These are phyloP conservation scores for Nephelium lappaceum DNA, from an alignment of 345 rosid genomes.

Conservation along the genomic window DNA sequence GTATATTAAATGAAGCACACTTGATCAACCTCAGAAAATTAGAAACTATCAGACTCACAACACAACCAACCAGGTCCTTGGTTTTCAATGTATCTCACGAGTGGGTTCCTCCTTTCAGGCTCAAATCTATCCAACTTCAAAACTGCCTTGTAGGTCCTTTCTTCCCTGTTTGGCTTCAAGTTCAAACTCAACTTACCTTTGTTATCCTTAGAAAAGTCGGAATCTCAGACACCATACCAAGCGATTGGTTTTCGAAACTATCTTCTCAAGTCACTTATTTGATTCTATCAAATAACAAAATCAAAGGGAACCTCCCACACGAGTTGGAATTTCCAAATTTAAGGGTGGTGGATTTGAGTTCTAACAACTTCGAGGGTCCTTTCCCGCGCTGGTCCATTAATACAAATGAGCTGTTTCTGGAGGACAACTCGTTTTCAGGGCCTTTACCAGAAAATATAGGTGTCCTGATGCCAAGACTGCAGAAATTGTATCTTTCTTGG, in stretches of 20 bases:
- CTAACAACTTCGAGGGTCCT: conserved; percentile 49
- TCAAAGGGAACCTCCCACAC: conserved; percentile 44
- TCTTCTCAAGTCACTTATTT: conserved; percentile 40
- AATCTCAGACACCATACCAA: conserved; percentile 49
- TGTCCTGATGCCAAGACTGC: conserved; percentile 47
- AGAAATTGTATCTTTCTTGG: conserved; percentile 36
- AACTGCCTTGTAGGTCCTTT: conserved; percentile 55
- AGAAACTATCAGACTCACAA: conserved; percentile 38
- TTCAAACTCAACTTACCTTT: conserved; percentile 47
- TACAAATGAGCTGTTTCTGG: conserved; percentile 43
- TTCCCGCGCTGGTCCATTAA: conserved; percentile 55
- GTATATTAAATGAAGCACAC: conserved; percentile 43
- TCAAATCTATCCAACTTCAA: conserved; percentile 42
- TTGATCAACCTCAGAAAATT: conserved; percentile 41
- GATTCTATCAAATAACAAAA: conserved; percentile 46
- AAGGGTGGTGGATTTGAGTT: conserved; percentile 42
- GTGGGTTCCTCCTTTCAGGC: conserved; percentile 66
- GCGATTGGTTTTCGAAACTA: conserved; percentile 36
- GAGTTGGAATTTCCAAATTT: conserved; percentile 37
- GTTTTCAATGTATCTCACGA: conserved; percentile 39
- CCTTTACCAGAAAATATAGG: conserved; percentile 40
- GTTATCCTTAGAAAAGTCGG: conserved; percentile 48
- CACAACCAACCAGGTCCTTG: conserved; percentile 41
- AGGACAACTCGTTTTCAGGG: conserved; percentile 53
- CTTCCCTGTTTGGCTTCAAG: conserved; percentile 64